Conservation (phyloP, 2,329 filamentous ascomycete species). For the Coniochaeta hoffmannii region DNA sequence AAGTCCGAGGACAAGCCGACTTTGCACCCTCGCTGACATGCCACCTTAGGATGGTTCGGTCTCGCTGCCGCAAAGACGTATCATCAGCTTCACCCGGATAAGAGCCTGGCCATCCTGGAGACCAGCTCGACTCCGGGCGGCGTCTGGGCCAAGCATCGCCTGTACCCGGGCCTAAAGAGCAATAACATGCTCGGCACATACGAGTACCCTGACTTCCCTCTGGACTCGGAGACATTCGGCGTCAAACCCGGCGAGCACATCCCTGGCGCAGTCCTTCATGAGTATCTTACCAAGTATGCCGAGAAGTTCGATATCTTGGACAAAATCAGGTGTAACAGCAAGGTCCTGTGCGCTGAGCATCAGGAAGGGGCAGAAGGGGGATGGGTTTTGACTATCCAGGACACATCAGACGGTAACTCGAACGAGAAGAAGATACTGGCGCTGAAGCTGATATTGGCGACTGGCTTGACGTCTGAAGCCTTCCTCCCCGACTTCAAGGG, state of each 20-base stretch:
- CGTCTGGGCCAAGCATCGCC: slow-evolving; percentile 59
- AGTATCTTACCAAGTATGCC: slow-evolving; percentile 39
- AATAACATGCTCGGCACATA: slow-evolving; percentile 70
- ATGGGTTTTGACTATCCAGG: slow-evolving; percentile 32
- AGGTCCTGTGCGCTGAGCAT: slow-evolving; percentile 35
- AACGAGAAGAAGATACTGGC: slow-evolving; percentile 24
- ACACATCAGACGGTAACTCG: slow-evolving; percentile 2
- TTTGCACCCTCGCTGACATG: not conserved
- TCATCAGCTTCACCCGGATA: slow-evolving; percentile 48
- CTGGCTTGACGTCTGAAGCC: slow-evolving; percentile 44
- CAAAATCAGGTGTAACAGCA: slow-evolving; percentile 30
- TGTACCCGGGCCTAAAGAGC: slow-evolving; percentile 62
- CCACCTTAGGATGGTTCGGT: slow-evolving; percentile 29
- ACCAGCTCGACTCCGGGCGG: slow-evolving; percentile 52
- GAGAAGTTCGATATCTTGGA: slow-evolving; percentile 32
- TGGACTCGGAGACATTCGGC: slow-evolving; percentile 47
- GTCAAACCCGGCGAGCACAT: slow-evolving; percentile 39
- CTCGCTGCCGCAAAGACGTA: slow-evolving; percentile 56
- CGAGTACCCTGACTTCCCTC: slow-evolving; percentile 68
- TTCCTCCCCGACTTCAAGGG: slow-evolving; percentile 40
- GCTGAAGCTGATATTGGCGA: slow-evolving; percentile 45
- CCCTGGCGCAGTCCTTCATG: slow-evolving; percentile 35
- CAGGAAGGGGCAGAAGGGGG: slow-evolving; percentile 23
- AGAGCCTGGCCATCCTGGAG: slow-evolving; percentile 52
- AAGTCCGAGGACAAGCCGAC: not conserved